Percentiles rank a stretch among this genome's conserved stretches.
These are phyloP conservation scores for Petasospora fabianii DNA, from an alignment of 1,139 yeast species.

Conservation along the genomic window DNA sequence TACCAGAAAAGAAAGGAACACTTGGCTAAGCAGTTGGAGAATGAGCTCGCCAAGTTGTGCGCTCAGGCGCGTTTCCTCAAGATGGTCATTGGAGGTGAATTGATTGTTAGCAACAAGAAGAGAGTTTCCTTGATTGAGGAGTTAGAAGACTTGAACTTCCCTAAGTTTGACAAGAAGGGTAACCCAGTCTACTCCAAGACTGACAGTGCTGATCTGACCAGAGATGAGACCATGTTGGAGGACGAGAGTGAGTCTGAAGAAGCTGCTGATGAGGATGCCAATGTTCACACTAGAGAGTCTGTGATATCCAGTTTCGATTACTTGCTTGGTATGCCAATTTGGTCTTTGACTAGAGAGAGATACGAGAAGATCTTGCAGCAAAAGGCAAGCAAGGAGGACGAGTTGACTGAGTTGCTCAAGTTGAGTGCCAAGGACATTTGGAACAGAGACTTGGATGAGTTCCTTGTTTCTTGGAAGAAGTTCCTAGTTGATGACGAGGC, in stretches of 20 bases:
- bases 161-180: slow-evolving; percentile 70
- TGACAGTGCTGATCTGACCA: slow-evolving; percentile 33
- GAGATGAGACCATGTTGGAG: slow-evolving; percentile 32
- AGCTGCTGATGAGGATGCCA: slow-evolving; percentile 30
- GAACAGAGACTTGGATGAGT: slow-evolving; percentile 76
- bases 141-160: slow-evolving; percentile 62
- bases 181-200: slow-evolving; percentile 44
- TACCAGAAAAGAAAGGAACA: slow-evolving; percentile 89
- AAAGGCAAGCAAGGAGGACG: slow-evolving; percentile 67
- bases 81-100: slow-evolving; percentile 73
- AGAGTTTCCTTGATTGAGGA: slow-evolving; percentile 61
- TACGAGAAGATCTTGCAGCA: slow-evolving; percentile 76
- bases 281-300: slow-evolving; percentile 33
- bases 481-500: slow-evolving; percentile 53
- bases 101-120: slow-evolving; percentile 72
- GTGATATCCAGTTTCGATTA: slow-evolving; percentile 65
- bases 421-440: slow-evolving; percentile 85
- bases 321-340: slow-evolving; percentile 81
- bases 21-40: slow-evolving; percentile 64
- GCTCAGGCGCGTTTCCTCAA: slow-evolving; percentile 92
- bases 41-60: slow-evolving; percentile 67
- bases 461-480: slow-evolving; percentile 60
- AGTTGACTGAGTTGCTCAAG: slow-evolving; percentile 61
- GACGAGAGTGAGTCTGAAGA: slow-evolving; percentile 30
- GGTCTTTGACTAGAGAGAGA: slow-evolving; percentile 89